phyloP scores from a whole-genome alignment of 257 asterid genomes.

The Fraxinus cuspidata region DNA sequence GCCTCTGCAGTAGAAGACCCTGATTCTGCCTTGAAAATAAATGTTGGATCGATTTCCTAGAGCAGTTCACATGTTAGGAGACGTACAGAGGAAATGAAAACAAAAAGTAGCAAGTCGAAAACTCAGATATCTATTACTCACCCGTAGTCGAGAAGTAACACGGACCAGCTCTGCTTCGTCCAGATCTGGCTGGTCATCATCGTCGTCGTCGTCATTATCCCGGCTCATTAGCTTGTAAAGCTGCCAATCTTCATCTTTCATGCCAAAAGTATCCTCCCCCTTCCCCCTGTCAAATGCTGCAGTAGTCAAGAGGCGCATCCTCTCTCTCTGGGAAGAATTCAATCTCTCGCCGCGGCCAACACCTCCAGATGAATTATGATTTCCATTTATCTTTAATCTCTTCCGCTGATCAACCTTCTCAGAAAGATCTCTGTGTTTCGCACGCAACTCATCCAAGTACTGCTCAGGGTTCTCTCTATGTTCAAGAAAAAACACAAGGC shows the following conservation, averaged over 20 bases:
- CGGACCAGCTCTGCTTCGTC: constrained; percentile 90
- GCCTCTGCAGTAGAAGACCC: constrained; percentile 67
- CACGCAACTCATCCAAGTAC: constrained; percentile 87
- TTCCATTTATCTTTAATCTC: constrained; percentile 80
- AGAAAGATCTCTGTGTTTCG: constrained; percentile 69
- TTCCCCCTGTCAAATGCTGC: constrained; percentile 99
- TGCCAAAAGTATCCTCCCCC: constrained; percentile 97
- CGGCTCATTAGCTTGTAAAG: constrained; percentile 94
- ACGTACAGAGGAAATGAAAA: background rate
- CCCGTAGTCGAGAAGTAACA: constrained; percentile 85
- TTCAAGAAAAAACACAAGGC: constrained; percentile 16
- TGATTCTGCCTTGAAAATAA: constrained; percentile 59
- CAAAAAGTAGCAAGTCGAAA: background rate
- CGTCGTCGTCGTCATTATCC: constrained; percentile 91
- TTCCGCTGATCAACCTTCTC: constrained; percentile 90
- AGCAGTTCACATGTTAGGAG: constrained; percentile 14
- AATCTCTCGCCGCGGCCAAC: constrained; percentile 98
- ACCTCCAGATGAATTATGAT: constrained; percentile 73
- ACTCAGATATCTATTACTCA: constrained; percentile 18
- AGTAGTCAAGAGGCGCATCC: constrained; percentile 97
- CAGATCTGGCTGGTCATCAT: constrained; percentile 57
- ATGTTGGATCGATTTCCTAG: constrained; percentile 88
- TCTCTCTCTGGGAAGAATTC: constrained; percentile 85
- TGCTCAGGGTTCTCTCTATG: constrained; percentile 82
- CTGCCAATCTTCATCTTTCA: constrained; percentile 96